Evolutionary conservation across 116 monocot genomes (phyloP), one percentile per base, ranked within the genome.

Genomic region (Zostera marina): DNA sequence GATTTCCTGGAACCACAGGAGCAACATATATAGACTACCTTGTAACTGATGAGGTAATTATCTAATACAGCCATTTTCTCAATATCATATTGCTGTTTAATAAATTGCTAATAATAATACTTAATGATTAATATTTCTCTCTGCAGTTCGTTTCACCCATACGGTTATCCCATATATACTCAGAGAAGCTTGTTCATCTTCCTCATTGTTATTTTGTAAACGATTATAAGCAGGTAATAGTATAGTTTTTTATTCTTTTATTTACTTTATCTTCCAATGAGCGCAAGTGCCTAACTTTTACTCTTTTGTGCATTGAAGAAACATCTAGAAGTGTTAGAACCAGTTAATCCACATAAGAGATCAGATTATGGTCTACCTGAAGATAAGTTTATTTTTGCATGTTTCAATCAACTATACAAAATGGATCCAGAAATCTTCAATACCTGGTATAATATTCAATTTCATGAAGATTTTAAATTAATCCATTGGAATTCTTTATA

Each of bases 371-470:
- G 96, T 13, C 61, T 96, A 54, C 96, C 96, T 4, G 90, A 89
- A 42, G 76, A 96, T 65, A 96, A 90, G 68, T 83, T 96, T 69
- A 69, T 96, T 22, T 96, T 96, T 74, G 96, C 90, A 41, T 96
- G 85, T 61, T 96, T 96, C 66, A 96, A 89, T 70, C 96, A 96
- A 69, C 77, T 96, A 2, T 96, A 96, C 66, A 96, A 96, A 66
- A 85, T 96, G 85, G 90, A 96, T 54, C 96, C 96, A 52, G 96
- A 96, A 11, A 85, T 96, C 63, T 89, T 89, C 63, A 74, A 74
- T 38, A 80, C 89, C 53, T 96, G 96, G 96, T 85, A 81, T 47
- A 23, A 26, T 24, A 47, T 11, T 47, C n/a, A 20, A 42, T 47
- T 58, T 41, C 39, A 41, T 41, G 41, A 15, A 16, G 24, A 11